Conservation (phyloP, 1,139 yeast genomes). For the Geotrichum carabidarum region DNA sequence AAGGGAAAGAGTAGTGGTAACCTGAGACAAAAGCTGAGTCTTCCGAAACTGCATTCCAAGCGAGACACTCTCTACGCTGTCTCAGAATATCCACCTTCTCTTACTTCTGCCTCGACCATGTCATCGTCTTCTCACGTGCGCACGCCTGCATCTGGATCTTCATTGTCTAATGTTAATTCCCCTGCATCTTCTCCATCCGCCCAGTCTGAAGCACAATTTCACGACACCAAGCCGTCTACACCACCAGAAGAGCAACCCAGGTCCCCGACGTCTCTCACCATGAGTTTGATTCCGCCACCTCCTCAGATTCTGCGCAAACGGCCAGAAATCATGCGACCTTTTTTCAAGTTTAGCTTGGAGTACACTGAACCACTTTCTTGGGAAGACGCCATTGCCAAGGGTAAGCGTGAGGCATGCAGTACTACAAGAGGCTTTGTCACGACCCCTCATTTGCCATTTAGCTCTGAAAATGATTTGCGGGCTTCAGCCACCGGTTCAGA, state of each 20-base stretch:
- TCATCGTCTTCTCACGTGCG: not conserved
- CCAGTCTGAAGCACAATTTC: not conserved
- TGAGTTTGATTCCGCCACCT: constrained; percentile 33
- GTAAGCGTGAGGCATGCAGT: not conserved
- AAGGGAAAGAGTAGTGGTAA: constrained; percentile 2
- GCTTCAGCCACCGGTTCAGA: not conserved
- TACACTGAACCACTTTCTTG: constrained; percentile 23
- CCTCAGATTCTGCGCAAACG: constrained; percentile 31
- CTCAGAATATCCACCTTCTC: constrained; percentile 2
- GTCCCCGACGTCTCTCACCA: constrained; percentile 26
- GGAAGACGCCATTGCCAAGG: constrained; percentile 6
- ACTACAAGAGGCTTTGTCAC: not conserved
- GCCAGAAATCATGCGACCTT: constrained; percentile 31
- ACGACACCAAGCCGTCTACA: not conserved
- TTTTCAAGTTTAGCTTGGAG: constrained; percentile 29
- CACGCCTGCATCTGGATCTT: not conserved
- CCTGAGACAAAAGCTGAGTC: not conserved
- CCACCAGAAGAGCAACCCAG: not conserved
- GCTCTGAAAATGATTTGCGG: not conserved
- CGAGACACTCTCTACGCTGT: not conserved
- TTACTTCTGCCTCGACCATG: not conserved
- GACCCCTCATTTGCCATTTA: not conserved
- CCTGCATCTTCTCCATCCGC: not conserved
- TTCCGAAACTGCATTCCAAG: constrained; percentile 9
- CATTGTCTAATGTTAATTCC: not conserved